Evolutionary conservation across 352 stramenopile species (phyloP).

Genomic region (Pythium apleroticum): DNA sequence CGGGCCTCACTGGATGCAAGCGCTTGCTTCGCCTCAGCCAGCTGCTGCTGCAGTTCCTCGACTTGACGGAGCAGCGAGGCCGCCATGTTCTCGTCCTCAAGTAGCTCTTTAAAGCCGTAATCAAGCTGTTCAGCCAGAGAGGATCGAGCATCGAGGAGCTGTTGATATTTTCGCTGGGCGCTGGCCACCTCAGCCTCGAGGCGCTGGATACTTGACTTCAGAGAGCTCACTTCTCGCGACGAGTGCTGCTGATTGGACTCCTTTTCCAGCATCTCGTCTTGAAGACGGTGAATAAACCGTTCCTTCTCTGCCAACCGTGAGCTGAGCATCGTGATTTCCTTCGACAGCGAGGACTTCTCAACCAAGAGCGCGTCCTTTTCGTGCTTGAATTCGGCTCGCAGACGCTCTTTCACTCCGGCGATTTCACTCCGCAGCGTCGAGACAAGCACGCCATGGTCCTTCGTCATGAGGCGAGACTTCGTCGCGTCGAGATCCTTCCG

Average conservation of each 20-base stretch:
- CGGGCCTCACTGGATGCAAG: slow-evolving; percentile 34
- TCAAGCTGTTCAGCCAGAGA: slow-evolving; percentile 63
- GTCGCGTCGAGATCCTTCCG: slow-evolving; percentile 36
- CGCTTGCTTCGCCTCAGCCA: slow-evolving; percentile 40
- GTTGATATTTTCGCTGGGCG: slow-evolving; percentile 48
- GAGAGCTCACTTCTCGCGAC: slow-evolving; percentile 40
- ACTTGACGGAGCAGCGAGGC: slow-evolving; percentile 41
- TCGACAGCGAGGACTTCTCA: slow-evolving; percentile 39
- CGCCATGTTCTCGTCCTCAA: slow-evolving; percentile 63
- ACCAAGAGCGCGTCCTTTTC: slow-evolving; percentile 48
- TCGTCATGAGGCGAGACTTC: slow-evolving; percentile 42
- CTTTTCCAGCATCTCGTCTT: slow-evolving; percentile 38
- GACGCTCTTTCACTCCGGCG: slow-evolving; percentile 49
- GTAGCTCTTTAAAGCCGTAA: slow-evolving; percentile 63
- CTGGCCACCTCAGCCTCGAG: slow-evolving; percentile 43
- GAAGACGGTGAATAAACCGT: slow-evolving; percentile 34
- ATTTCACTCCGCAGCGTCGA: slow-evolving; percentile 67
- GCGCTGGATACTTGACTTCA: slow-evolving; percentile 37
- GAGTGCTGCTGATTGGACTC: slow-evolving; percentile 45
- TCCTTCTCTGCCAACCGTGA: slow-evolving; percentile 51
- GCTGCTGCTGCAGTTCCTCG: slow-evolving; percentile 45
- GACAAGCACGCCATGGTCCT: slow-evolving; percentile 57
- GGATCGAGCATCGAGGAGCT: slow-evolving; percentile 50
- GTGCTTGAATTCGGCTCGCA: slow-evolving; percentile 63
- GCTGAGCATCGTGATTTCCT: slow-evolving; percentile 43